Evolutionary conservation across 805 yeast species (phyloP), one percentile per base, ranked within the genome.

Genomic region (Teunomyces funiuensis): DNA sequence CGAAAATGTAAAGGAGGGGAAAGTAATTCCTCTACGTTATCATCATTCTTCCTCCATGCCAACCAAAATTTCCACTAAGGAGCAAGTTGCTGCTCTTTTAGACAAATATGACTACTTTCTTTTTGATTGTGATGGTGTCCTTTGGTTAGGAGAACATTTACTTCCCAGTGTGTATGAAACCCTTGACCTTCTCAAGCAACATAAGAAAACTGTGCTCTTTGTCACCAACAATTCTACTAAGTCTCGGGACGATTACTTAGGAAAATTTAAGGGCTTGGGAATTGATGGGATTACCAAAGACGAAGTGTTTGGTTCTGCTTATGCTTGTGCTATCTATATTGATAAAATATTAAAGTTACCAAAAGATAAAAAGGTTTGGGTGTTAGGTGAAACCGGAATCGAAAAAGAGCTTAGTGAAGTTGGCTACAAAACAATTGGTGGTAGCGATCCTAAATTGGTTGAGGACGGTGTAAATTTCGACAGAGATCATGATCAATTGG

Each of bases 191-290:
- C 69, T 93, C 49, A 74, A 75, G 44, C 43, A 59, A 3, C 42
- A 49, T 19, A 77, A 78, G 28, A 93, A 93, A 62, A 78, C 82
- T 46, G 71, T 88, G 39, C 74, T 90, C 33, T 93, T 93, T 66
- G 99, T 93, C 20, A 90, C 99, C 33, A 93, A 93, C 71, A 93
- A 93, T 67, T 88, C 97, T 15, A 88, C 97, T 22, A 91, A 93
- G 60, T 85, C 97, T 2, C 73, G 99, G 46, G 65, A 69, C 25
- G 83, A 83, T 29, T 93, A 93, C 61, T 75, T 85, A 22, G 63
- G 70, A 50, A 93, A 93, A 65, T 88, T 93, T 59, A 74, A 69
- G 11, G 79, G 81, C 41, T 49, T 71, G 13, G 75, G 75, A 5
- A 81, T 82, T 36, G 76, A 79, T 2, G 68, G 66, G 2, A 68